Conservation (phyloP, 441 rosid genomes). For the Oxalis stricta region DNA sequence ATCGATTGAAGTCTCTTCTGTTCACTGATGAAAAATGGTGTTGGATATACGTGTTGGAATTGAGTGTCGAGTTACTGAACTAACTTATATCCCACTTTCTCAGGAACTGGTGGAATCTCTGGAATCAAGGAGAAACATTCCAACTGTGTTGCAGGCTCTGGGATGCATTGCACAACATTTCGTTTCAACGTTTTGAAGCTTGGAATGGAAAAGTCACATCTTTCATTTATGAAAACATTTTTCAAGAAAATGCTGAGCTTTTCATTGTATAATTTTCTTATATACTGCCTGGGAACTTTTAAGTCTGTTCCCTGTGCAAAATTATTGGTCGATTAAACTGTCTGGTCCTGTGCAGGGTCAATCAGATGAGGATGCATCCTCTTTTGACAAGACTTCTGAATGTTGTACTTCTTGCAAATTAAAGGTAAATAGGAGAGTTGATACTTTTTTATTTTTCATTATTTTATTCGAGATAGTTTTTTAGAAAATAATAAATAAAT, state of each 20-base stretch:
- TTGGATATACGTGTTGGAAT: background rate
- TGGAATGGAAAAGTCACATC: slow-evolving; percentile 43
- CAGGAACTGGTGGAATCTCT: slow-evolving; percentile 70
- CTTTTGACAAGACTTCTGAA: slow-evolving; percentile 29
- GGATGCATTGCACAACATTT: slow-evolving; percentile 75
- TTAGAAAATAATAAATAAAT: no score
- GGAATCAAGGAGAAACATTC: slow-evolving; percentile 40
- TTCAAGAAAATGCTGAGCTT: slow-evolving; percentile 46
- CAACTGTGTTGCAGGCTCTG: slow-evolving; percentile 84
- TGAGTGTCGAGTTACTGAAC: background rate
- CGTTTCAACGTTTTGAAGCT: slow-evolving; percentile 45
- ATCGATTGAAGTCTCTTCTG: no score
- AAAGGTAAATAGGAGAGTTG: slow-evolving; percentile 38
- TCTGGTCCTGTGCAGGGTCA: slow-evolving; percentile 31
- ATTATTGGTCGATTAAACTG: slow-evolving; percentile 11
- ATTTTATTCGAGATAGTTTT: background rate
- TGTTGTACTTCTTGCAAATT: slow-evolving; percentile 48
- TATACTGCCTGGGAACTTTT: slow-evolving; percentile 8
- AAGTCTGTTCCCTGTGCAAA: slow-evolving; percentile 2
- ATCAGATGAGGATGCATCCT: slow-evolving; percentile 20
- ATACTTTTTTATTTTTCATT: background rate
- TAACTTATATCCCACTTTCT: slow-evolving; percentile 11
- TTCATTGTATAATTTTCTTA: no score
- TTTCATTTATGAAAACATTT: slow-evolving; percentile 28
- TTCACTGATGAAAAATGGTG: no score